Evolutionary conservation across 2,329 filamentous ascomycete genomes (phyloP), one percentile per base, ranked within the genome.

Genomic region (Xylaria sp.): DNA sequence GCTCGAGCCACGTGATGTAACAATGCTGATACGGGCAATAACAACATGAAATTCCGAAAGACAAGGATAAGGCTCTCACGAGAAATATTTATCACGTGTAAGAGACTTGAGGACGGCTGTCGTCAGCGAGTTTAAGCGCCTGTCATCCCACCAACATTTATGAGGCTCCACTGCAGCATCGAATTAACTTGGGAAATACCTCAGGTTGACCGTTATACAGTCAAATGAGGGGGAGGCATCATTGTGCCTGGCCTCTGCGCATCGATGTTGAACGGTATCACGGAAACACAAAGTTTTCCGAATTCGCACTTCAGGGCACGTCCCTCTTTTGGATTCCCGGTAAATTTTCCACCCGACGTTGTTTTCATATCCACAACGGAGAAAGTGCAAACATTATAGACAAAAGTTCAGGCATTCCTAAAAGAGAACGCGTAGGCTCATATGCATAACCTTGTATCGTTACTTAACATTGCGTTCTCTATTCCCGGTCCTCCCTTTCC

Each of bases 121-220:
- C 36, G 55, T 43, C 20, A 15, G n/a, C 18, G 12, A 48, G 36
- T 28, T 39, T 48, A 59, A 43, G 60, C 53, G 46, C 46, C 36
- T 60, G 36, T n/a, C 55, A 58, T 65, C 23, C 57, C 52, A 52
- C 66, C 46, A 45, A 50, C 36, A 57, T 45, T 48, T 52, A 56
- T 32, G 8, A 41, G 46, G n/a, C 39, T 50, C 30, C 36, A 63
- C 52, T 46, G 25, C 10, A 25, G 34, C 30, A 58, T 55, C 55
- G 13, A 34, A 59, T 50, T 57, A 25, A 39, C 45, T 12, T 65
- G 56, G 25, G 52, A 25, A 45, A 58, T 41, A 70, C 63, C 52
- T 28, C 55, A 36, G 48, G 59, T 65, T 50, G 28, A 28, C 7
- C 43, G 53, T 46, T 23, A 46, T 25, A 36, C 50, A 48, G 34